Base-by-base conservation (phyloP, 2,329 filamentous ascomycete genomes). In the Aureobasidium sp. region DNA sequence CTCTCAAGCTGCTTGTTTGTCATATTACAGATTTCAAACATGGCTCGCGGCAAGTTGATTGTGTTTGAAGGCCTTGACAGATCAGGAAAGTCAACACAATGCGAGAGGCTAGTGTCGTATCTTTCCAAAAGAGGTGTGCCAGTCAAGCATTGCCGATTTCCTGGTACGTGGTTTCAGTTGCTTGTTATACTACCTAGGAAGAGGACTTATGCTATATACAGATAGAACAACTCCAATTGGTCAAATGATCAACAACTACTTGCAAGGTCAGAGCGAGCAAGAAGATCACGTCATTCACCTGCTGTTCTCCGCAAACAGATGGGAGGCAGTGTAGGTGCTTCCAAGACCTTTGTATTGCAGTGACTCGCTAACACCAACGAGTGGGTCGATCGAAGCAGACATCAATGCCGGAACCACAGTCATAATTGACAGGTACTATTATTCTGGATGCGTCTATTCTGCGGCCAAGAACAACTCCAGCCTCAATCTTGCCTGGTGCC, bases 51-150 rank as follows among this genome's bases (percentile, higher is more conserved):
- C 49, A 84, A 86, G 13, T 82, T 96, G 33, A 83, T 96, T 57
- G 88, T 93, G 4, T 84, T 96, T 60, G 92, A 96, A 76, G 92
- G 92, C 2, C 79, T 96, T 63, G 92, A 96, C 69, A 84, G 90
- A 65, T 90, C 91, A 45, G 92, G 92, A 60, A 96, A 96, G 80
- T 93, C 90, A 23, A 95, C 91, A 35, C 92, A 96, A 80, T 92
- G 90, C 66, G 81, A 86, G 68, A 75, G 84, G 47, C 77, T 96
- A 42, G 80, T 79, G 38, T 73, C 80, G 29, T 75, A 73, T 38
- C 76, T 90, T 3, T 71, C 78, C 59, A 68, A 72, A 6, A 69
- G 75, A 60, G 83, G 82, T 8, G 73, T 78, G 50, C 72, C 76
- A 51, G 81, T 85, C 31, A 78, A 80, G 67, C 79, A 82, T 62